Evolutionary conservation across 208 protist species (phyloP), one percentile per base, ranked within the genome.

Genomic region (Trypanosoma caninum): DNA sequence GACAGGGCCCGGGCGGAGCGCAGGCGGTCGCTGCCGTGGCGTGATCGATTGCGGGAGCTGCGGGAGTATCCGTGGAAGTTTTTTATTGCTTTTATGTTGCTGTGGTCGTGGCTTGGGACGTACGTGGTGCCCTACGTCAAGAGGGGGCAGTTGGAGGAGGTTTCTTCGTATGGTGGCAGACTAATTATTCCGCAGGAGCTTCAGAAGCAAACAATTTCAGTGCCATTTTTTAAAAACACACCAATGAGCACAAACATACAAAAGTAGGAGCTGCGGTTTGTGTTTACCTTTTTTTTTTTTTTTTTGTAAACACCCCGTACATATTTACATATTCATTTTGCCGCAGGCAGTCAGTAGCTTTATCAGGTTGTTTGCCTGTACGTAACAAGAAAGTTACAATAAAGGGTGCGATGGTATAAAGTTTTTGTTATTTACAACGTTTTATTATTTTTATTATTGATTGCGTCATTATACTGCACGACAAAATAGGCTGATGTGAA

Each of bases 41-140:
- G 61, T n/a, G 42, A 58, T 41, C 62, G 71, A 37, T 51, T 90
- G 22, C 53, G 55, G 10, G 41, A 74, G 42, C 59, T 90, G 3
- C 61, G 69, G 5, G 74, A 67, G 14, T 90, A 81, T 64, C 83
- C 83, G 41, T 90, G 83, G 83, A 90, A 90, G 40, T 68, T 78
- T 18, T 87, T 86, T 34, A 37, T 90, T 31, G 73, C 66, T 18
- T 90, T 90, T 54, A 90, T 90, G 79, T 18, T 87, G 14, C 33
- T 84, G 11, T 90, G 83, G 83, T 84, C 83, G 10, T 86, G 69
- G 68, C 46, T 80, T 18, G 83, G 83, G 18, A 82, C 69, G 3
- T 90, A 86, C 57, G 76, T 69, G 0, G 79, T 90, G 40, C 83
- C 83, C 10, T 84, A 79, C 51, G 22, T 90, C 7, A 90, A 90